Conservation (phyloP, 1,139 yeast species). For the Tardiomyces blankii region DNA sequence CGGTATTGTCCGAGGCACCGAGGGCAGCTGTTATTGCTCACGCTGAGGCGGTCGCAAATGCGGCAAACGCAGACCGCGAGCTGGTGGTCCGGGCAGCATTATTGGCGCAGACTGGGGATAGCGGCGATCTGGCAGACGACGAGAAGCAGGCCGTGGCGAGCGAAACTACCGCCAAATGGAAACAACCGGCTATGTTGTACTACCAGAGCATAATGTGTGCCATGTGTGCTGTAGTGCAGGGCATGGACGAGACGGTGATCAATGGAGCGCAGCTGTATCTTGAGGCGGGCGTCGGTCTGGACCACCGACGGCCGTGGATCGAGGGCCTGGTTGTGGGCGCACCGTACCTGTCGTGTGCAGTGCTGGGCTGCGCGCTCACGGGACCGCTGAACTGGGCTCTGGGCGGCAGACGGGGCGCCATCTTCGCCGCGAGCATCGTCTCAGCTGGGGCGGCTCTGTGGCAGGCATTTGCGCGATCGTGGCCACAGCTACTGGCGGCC, state of each 20-base stretch:
- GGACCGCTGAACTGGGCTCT: slow-evolving; percentile 52
- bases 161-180: slow-evolving; percentile 54
- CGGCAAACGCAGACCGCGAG: slow-evolving; percentile 43
- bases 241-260: slow-evolving; percentile 83
- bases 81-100: slow-evolving; percentile 67
- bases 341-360: slow-evolving; percentile 68
- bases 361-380: slow-evolving; percentile 61
- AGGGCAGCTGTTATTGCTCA: too few relatives aligned
- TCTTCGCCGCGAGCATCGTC: slow-evolving; percentile 53
- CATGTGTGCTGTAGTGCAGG: slow-evolving; percentile 85
- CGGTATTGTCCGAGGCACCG: too few relatives aligned
- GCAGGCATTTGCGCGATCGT: slow-evolving; percentile 59
- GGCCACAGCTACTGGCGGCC: slow-evolving; percentile 71
- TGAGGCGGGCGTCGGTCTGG: slow-evolving; percentile 39
- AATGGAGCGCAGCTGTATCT: slow-evolving; percentile 75
- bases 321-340: slow-evolving; percentile 72
- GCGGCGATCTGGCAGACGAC: slow-evolving; percentile 48
- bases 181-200: slow-evolving; percentile 47
- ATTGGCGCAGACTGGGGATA: slow-evolving; percentile 54
- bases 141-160: slow-evolving; percentile 45
- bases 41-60: slow-evolving; percentile 20
- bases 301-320: slow-evolving; percentile 49
- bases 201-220: slow-evolving; percentile 65
- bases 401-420: slow-evolving; percentile 60
- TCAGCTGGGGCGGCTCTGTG: slow-evolving; percentile 65